Conservation (phyloP, 1,284 basidiomycete species). For the Tilletia indica region DNA sequence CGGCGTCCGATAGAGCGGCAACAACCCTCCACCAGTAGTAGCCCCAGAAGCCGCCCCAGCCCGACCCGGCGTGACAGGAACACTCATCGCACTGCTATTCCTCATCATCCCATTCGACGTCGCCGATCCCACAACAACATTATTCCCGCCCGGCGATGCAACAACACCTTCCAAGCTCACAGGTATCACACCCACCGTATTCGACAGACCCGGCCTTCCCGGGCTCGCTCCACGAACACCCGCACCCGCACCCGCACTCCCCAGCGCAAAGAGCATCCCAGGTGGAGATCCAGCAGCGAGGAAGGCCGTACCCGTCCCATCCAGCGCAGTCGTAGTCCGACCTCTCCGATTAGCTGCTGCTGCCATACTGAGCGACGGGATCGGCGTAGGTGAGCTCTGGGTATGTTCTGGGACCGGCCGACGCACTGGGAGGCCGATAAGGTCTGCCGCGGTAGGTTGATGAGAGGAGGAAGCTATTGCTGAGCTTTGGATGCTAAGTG, state of each 20-base stretch:
- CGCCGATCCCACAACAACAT: too few species aligned
- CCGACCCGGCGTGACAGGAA: too few species aligned
- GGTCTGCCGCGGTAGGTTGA: neutral
- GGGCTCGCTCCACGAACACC: too few species aligned
- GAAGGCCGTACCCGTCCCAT: constrained; percentile 6
- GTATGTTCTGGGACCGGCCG: neutral
- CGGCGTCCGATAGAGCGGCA: constrained; percentile 3
- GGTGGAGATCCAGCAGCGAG: neutral
- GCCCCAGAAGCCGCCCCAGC: neutral
- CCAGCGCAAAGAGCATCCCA: constrained; percentile 6
- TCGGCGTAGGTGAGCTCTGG: constrained; percentile 1
- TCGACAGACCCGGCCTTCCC: too few species aligned
- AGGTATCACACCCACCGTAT: too few species aligned
- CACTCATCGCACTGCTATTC: too few species aligned
- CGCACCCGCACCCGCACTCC: neutral
- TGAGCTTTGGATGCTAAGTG: neutral
- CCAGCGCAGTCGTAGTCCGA: constrained; percentile 1
- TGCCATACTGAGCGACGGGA: neutral
- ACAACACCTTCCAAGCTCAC: too few species aligned
- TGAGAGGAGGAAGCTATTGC: neutral
- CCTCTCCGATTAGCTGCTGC: neutral
- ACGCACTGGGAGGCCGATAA: neutral
- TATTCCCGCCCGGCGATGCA: too few species aligned
- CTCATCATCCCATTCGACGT: too few species aligned
- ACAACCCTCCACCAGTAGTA: neutral